Evolutionary conservation across 108 stramenopile species (phyloP), one percentile per base, ranked within the genome.

Genomic region (Cyclotella atomus): DNA sequence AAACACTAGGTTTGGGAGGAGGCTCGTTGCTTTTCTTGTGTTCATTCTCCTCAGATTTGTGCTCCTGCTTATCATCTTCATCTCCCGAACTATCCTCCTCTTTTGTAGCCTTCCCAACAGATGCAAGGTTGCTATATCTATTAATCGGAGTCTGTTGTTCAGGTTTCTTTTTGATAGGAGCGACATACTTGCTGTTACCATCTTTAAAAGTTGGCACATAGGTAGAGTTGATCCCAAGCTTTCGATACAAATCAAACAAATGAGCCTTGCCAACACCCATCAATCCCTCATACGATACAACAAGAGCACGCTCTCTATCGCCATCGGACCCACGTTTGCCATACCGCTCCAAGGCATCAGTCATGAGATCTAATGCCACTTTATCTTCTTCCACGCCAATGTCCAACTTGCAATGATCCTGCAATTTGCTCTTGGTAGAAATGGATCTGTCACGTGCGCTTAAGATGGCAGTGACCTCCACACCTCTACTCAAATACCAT

Each of bases 221-320:
- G 2, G 75, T 73, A 0, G 75, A 76, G 55, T 79, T 35, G 27
- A 81, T 70, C 21, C 80, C 80, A 27, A 81, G 68, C 29, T 54
- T 60, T 6, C 59, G 21, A 45, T 81, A 81, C 17, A 81, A 24
- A 25, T 71, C 57, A 38, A 81, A 76, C 19, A 81, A 64, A 43
- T 81, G 75, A 3, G 46, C 36, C 41, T 71, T 29, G 20, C 66
- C 24, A 17, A 71, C 44, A 4, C 60, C 65, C 80, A 81, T 81
- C 21, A 81, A 33, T 28, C 75, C 75, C 25, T 81, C 78, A 32
- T 81, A 81, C 14, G 80, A 81, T n/a, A 76, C 80, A 10, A 70
- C 47, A 34, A 76, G 44, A 1, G 69, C 75, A n/a, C 66, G 66
- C 60, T 74, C 77, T 30, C 29, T 29, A 28, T 28, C 56, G 16